Evolutionary conservation across 164 flowering plant species (phyloP).

Genomic region (Hamamelis virginiana): DNA sequence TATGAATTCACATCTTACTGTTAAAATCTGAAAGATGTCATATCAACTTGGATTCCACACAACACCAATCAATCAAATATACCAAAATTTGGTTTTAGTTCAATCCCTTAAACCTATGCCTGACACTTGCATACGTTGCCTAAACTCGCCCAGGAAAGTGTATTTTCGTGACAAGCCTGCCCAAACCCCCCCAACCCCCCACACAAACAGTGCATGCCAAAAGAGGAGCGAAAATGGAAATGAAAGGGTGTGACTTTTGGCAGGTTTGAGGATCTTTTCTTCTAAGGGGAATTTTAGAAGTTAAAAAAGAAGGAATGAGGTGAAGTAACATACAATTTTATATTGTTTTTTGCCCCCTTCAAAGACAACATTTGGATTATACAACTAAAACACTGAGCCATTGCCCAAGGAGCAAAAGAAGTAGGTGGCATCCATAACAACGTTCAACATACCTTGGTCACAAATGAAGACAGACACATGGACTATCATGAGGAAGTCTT

Average conservation of each 20-base stretch:
- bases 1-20: not conserved
- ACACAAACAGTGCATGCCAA: no score
- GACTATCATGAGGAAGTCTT: slow-evolving; percentile 33
- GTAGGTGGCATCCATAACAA: not conserved
- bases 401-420: not conserved
- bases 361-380: no score
- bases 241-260: no score
- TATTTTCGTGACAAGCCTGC: no score
- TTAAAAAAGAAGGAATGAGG: no score
- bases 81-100: not conserved
- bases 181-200: no score
- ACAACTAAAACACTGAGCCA: not conserved
- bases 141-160: not conserved
- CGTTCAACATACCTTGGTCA: not conserved
- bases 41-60: not conserved
- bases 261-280: no score
- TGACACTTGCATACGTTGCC: not conserved
- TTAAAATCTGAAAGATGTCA: not conserved
- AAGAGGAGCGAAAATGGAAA: no score
- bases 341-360: no score
- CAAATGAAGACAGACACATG: not conserved
- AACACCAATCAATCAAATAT: not conserved
- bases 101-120: not conserved
- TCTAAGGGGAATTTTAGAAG: no score
- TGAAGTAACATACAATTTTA: no score